Conservation (phyloP, 306 rosid genomes). For the Alnus glutinosa region DNA sequence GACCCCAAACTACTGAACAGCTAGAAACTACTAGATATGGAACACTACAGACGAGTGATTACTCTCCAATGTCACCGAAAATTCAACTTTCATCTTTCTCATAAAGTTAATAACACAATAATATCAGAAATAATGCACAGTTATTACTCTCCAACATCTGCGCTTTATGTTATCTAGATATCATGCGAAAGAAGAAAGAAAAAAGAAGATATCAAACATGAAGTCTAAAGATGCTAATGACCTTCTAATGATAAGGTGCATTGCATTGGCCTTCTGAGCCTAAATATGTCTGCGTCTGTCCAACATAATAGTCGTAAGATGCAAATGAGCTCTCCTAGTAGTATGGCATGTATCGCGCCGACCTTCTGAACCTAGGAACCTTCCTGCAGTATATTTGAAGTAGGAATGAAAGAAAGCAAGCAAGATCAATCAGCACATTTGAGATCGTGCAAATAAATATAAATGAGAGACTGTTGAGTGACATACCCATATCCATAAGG, state of each 20-base stretch:
- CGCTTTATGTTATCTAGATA: background rate
- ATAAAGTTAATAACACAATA: background rate
- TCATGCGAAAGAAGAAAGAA: background rate
- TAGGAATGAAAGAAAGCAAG: conserved; percentile 9
- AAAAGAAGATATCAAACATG: background rate
- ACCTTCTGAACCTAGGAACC: conserved; percentile 77
- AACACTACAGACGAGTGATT: background rate
- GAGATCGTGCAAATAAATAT: background rate
- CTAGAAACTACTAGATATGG: background rate
- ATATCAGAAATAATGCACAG: background rate
- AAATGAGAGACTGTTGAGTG: conserved; percentile 14
- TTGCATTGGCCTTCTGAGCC: conserved; percentile 62
- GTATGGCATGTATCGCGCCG: conserved; percentile 81
- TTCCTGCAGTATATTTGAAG: conserved; percentile 54
- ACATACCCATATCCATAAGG: conserved; percentile 92
- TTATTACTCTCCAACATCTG: background rate
- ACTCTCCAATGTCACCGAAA: background rate
- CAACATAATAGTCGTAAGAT: background rate
- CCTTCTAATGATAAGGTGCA: conserved; percentile 66
- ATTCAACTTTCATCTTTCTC: background rate
- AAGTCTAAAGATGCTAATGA: background rate
- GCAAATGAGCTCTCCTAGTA: conserved; percentile 39
- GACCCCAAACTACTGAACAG: background rate
- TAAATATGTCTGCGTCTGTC: too few relatives aligned
- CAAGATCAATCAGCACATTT: conserved; percentile 15